Conservation (phyloP, 176 grass and related monocot species). For the Eragrostis nindensis region DNA sequence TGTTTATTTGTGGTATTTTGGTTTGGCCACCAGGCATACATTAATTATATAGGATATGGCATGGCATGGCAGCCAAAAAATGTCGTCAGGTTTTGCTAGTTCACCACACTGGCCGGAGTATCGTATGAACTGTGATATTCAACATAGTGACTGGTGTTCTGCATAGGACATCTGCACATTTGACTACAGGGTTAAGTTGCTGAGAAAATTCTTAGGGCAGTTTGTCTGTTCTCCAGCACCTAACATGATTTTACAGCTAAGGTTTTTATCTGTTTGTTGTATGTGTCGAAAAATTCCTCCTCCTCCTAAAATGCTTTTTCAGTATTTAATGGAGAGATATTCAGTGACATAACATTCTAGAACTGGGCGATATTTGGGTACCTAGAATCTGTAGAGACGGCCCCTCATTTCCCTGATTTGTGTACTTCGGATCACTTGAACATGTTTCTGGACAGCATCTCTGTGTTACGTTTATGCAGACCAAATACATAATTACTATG, state of each 20-base stretch:
- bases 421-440: too few relatives aligned
- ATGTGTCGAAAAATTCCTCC: neutral
- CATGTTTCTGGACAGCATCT: neutral
- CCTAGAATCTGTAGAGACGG: neutral
- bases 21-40: neutral
- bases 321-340: conserved; percentile 17
- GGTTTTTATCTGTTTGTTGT: neutral
- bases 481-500: neutral
- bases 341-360: neutral
- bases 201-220: conserved; percentile 5
- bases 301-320: neutral
- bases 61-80: neutral
- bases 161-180: conserved; percentile 10
- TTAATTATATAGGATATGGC: conserved; percentile 17
- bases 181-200: neutral
- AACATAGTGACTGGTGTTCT: neutral
- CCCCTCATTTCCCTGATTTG: neutral
- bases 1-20: conserved; percentile 23
- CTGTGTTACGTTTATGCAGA: neutral
- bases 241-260: conserved; percentile 37
- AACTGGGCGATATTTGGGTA: conserved; percentile 18
- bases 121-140: conserved; percentile 20
- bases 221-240: conserved; percentile 11
- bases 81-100: neutral
- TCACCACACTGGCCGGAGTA: neutral